Evolutionary conservation across 345 rosid species (phyloP).

Genomic region (Eucalyptus pauciflora): DNA sequence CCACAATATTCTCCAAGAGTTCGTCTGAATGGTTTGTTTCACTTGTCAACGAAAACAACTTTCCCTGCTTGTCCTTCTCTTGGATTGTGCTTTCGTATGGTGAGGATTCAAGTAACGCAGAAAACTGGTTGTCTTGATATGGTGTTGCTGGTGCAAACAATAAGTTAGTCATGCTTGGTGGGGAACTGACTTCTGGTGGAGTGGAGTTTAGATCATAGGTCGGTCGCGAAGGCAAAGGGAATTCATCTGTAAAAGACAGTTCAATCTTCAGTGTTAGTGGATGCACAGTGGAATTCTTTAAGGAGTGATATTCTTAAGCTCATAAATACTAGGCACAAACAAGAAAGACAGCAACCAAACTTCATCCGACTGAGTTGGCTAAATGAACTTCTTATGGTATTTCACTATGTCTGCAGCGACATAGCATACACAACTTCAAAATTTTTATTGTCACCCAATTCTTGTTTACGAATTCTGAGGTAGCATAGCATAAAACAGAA

Average conservation of each 20-base stretch:
- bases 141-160: constrained; percentile 20
- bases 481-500: background rate
- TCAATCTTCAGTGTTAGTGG: background rate
- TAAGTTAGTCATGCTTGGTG: constrained; percentile 7
- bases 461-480: background rate
- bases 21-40: constrained; percentile 9
- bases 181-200: constrained; percentile 28
- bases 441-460: background rate
- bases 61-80: constrained; percentile 11
- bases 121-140: constrained; percentile 6
- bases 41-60: constrained; percentile 1
- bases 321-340: background rate
- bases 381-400: background rate
- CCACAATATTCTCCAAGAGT: constrained; percentile 27
- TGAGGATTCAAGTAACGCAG: background rate
- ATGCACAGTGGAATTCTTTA: background rate
- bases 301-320: background rate
- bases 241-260: constrained; percentile 32
- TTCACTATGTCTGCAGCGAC: background rate
- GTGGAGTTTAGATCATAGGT: constrained; percentile 33
- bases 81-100: background rate
- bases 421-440: background rate
- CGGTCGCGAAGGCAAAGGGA: constrained; percentile 18
- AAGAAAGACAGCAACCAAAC: background rate
- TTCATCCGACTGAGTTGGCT: background rate